phyloP scores from a whole-genome alignment of 208 protist species.

The Acanthamoeba triangularis region DNA sequence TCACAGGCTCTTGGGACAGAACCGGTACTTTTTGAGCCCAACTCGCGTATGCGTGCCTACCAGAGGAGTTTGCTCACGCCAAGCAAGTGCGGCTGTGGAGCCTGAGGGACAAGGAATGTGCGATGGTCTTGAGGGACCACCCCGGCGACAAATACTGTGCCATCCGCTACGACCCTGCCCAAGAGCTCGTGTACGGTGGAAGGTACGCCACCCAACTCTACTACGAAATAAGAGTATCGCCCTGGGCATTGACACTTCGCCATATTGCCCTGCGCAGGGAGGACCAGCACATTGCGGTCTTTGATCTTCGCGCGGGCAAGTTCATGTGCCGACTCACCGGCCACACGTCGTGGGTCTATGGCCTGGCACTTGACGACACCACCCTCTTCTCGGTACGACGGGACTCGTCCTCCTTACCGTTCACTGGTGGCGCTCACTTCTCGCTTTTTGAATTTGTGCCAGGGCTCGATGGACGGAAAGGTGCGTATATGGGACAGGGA shows the following conservation, averaged over 20 bases:
- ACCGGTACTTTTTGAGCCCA: neutral
- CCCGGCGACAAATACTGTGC: conserved; percentile 44
- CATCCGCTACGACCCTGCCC: conserved; percentile 41
- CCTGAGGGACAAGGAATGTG: neutral
- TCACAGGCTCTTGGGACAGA: conserved; percentile 56
- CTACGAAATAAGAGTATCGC: neutral
- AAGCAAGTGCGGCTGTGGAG: conserved; percentile 34
- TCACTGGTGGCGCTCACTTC: neutral
- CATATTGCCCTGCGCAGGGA: neutral
- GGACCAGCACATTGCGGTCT: conserved; percentile 44
- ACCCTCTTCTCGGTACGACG: conserved; percentile 48
- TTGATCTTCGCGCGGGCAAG: conserved; percentile 58
- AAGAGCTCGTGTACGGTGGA: conserved; percentile 34
- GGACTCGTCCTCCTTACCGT: no score
- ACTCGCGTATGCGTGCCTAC: neutral
- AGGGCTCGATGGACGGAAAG: conserved; percentile 64
- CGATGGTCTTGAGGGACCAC: neutral
- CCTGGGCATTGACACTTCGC: neutral
- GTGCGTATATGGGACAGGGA: conserved; percentile 29
- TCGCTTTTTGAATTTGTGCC: neutral
- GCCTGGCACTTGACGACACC: neutral
- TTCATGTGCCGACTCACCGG: conserved; percentile 28
- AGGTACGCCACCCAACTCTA: neutral
- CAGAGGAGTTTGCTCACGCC: neutral
- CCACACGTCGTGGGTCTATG: conserved; percentile 48